Evolutionary conservation across 495 filamentous ascomycete genomes (phyloP).

Genomic region (Daldinia vernicosa): DNA sequence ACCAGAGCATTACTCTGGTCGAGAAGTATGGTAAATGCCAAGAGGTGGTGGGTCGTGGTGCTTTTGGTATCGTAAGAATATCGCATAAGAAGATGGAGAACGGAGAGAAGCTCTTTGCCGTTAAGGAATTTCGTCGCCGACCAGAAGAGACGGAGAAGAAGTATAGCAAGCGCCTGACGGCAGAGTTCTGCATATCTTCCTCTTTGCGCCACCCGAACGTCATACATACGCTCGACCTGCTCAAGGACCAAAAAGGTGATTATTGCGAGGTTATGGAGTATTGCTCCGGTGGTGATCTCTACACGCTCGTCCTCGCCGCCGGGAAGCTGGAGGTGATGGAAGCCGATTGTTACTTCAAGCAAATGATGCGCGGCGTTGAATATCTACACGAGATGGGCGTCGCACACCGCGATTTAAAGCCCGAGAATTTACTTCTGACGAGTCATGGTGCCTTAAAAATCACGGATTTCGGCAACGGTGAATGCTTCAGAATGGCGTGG

Average conservation of each 20-base stretch:
- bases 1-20: constrained; percentile 81
- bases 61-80: constrained; percentile 96
- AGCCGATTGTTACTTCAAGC: constrained; percentile 99
- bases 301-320: constrained; percentile 90
- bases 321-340: constrained; percentile 93
- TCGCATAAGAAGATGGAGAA: constrained; percentile 96
- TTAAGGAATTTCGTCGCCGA: constrained; percentile 96
- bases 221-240: constrained; percentile 94
- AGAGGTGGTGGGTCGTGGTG: constrained; percentile 95
- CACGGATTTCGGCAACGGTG: constrained; percentile 98
- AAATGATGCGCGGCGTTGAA: constrained; percentile 98
- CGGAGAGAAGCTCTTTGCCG: constrained; percentile 93
- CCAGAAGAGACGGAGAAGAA: constrained; percentile 95
- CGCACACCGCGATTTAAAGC: constrained; percentile 95
- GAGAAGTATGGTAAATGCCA: constrained; percentile 99
- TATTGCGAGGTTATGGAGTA: constrained; percentile 99
- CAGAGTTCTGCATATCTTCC: constrained; percentile 98
- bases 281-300: constrained; percentile 95
- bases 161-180: constrained; percentile 97
- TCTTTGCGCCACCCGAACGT: constrained; percentile 97
- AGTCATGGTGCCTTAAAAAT: constrained; percentile 96
- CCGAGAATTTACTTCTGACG: constrained; percentile 94
- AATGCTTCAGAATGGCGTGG: constrained; percentile 99
- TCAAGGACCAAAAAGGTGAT: constrained; percentile 96
- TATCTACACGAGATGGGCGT: constrained; percentile 99